These are phyloP conservation scores for Aspergillus aculeatinus DNA, from an alignment of 2,329 filamentous ascomycete species.

Conservation along the genomic window DNA sequence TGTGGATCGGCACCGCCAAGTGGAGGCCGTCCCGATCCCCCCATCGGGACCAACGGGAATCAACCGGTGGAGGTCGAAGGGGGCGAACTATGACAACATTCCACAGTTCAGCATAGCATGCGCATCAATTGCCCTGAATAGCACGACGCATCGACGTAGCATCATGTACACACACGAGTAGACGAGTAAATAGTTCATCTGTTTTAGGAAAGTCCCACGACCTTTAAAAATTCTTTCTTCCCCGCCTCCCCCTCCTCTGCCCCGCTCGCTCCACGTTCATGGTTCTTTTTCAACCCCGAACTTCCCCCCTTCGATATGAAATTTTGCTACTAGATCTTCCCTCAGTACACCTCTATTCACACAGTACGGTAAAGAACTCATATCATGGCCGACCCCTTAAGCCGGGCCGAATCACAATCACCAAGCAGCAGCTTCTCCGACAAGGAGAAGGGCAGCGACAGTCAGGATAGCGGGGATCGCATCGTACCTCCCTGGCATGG, in stretches of 20 bases:
- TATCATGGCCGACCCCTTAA: not conserved
- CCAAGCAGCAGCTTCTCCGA: conserved; percentile 1
- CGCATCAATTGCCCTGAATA: not conserved
- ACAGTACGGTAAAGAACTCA: not conserved
- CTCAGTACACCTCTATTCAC: not conserved
- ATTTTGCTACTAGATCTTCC: not conserved
- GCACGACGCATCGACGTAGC: not conserved
- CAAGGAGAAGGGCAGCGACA: not conserved
- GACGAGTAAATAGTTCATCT: not conserved
- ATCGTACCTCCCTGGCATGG: not conserved
- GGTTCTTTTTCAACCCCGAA: not conserved
- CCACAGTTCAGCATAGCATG: not conserved
- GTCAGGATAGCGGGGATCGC: not conserved
- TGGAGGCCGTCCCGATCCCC: not conserved
- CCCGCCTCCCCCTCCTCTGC: not conserved
- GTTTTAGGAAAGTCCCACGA: not conserved
- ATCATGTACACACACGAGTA: too few species aligned
- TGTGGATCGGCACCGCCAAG: not conserved
- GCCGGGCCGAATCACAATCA: not conserved
- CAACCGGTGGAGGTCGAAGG: not conserved
- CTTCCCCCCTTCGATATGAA: not conserved
- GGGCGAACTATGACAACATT: not conserved
- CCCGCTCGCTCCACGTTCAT: not conserved
- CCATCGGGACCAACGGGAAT: not conserved
- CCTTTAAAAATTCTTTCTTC: not conserved